These are phyloP conservation scores for Colletotrichum liriopes DNA, from an alignment of 2,329 filamentous ascomycete species.

Conservation along the genomic window DNA sequence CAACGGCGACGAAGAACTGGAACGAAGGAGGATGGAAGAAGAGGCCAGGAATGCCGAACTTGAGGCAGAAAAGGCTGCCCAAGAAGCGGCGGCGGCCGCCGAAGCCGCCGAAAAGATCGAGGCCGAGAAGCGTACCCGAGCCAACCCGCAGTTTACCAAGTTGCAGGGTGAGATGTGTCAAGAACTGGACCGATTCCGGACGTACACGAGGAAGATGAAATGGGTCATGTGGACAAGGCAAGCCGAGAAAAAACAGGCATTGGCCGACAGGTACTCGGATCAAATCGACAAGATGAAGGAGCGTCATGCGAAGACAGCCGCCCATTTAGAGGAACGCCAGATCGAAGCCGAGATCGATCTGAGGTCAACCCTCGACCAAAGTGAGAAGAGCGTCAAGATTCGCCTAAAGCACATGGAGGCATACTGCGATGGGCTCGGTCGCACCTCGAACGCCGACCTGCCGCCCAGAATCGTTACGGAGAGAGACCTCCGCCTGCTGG, in stretches of 20 bases:
- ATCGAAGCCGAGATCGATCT: conserved; percentile 76
- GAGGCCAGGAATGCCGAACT: conserved; percentile 62
- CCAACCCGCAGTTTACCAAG: conserved; percentile 60
- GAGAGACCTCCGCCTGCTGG: conserved; percentile 71
- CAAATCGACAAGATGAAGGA: conserved; percentile 69
- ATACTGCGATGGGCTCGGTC: conserved; percentile 71
- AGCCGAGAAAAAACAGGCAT: conserved; percentile 60
- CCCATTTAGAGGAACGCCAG: conserved; percentile 73
- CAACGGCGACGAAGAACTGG: conserved; percentile 69
- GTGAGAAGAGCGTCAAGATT: conserved; percentile 70
- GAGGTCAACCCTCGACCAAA: conserved; percentile 67
- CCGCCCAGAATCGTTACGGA: conserved; percentile 71
- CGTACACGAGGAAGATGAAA: conserved; percentile 64
- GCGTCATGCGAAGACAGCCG: conserved; percentile 66
- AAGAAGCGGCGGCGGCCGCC: conserved; percentile 59
- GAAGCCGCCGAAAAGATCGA: conserved; percentile 60
- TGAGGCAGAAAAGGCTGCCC: conserved; percentile 62
- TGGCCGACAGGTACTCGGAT: conserved; percentile 64
- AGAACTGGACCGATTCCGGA: conserved; percentile 68
- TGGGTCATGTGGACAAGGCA: conserved; percentile 68
- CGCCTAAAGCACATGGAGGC: conserved; percentile 78
- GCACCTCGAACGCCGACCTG: conserved; percentile 56
- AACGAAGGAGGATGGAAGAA: conserved; percentile 65
- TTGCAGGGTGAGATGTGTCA: conserved; percentile 62
- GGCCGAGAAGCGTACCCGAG: conserved; percentile 62